Base-by-base conservation (phyloP, 2,329 filamentous ascomycete species). In the Penicillium sp. region DNA sequence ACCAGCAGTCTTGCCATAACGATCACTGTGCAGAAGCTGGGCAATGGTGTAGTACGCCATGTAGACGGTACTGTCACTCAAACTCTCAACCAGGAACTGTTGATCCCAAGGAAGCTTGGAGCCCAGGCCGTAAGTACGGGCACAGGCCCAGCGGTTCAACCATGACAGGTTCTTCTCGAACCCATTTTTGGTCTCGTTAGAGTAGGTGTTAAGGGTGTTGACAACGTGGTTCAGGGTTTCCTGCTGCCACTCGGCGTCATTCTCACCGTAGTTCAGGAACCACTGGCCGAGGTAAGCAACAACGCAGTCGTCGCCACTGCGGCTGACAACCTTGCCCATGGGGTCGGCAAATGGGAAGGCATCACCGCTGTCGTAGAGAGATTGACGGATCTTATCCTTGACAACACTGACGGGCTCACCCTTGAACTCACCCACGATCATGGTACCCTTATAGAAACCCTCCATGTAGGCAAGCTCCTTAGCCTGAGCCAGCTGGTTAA, bases 391-490 rank as follows among this genome's bases (percentile, higher is more conserved):
- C 70, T 95, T 89, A 59, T 89, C 87, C 79, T 97, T 97, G 29
- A 90, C 92, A 51, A 85, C 83, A 71, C 94, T 89, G 7, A 99
- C 94, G 62, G 90, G 84, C 75, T 93, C 85, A 48, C 93, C 94
- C 73, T 88, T 89, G 77, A 90, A 96, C 26, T 96, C 90, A 53
- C 94, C 94, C 57, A 91, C 83, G 60, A 92, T 80, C 87, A 99
- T 90, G 54, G 83, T 88, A 62, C 94, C 94, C 77, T 96, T 92
- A 80, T 99, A 99, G 80, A 91, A 97, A 14, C 92, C 94, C 71
- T 97, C 92, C 76, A 94, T 96, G 82, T 99, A 99, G 0, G 94
- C 92, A 62, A 95, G 79, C 64, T 97, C 93, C 78, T 99, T 99
- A 42, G 94, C 94, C 74, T 97, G 89, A 42, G 90, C 89, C 43